Base-by-base conservation (phyloP, 2,329 filamentous ascomycete genomes). In the Hypoxylon sp. region DNA sequence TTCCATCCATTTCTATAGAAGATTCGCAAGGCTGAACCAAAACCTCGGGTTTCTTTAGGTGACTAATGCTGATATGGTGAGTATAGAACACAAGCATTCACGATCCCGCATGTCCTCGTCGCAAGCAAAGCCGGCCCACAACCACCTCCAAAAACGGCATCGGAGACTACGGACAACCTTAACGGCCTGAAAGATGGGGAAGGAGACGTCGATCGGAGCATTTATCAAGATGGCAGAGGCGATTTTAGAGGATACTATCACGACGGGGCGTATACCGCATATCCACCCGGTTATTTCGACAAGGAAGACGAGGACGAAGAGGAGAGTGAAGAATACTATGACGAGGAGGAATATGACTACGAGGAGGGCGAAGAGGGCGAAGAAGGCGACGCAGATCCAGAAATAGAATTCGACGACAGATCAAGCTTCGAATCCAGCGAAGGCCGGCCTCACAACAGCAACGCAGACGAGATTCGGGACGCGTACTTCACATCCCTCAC, bases 221-320 rank as follows among this genome's bases (percentile, higher is more conserved):
- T 85, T 42, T 88, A 88, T 72, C 73, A 81, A 7, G 75, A 81
- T 60, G 82, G 82, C 4, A 67, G 78, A 18, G 83, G 84, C 55
- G 86, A 90, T 71, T 80, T 82, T 20, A 79, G 85, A 58, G 91
- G 90, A 9, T 89, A 87, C 73, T 96, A 92, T 75, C 81, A 88
- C 14, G 92, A 97, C 70, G 93, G 93, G 50, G 91, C 92, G 36
- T 97, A 93, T 76, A 87, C 90, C 22, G 91, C 89, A 3, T 82
- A 84, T 2, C 84, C 87, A 0, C 79, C 83, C 11, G 70, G 75
- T 16, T 72, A 77, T 26, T 64, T 76, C 26, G 70, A 70, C 22
- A 68, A 76, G 45, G 64, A 67, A 1, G 68, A 72, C 12, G 69
- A 76, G 4, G 67, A 72, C 9, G 75, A 77, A n/a, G 74, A 70